phyloP scores from a whole-genome alignment of 805 yeast species.

The Zygosaccharomyces kombuchaensis region DNA sequence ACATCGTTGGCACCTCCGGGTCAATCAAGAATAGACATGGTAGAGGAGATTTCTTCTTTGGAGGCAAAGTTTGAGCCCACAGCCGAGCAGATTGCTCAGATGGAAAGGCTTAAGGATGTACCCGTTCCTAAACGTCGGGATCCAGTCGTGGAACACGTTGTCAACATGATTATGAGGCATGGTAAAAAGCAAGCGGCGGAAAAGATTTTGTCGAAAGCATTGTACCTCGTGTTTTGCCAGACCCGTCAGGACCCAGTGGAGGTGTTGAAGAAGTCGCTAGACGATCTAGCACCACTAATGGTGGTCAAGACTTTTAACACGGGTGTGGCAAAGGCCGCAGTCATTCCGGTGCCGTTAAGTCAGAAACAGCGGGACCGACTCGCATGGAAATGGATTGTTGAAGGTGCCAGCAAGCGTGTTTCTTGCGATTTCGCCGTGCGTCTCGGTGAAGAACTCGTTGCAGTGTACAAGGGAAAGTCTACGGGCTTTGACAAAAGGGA shows the following conservation, averaged over 20 bases:
- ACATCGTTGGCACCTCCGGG: slow-evolving; percentile 42
- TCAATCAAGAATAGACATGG: slow-evolving; percentile 33
- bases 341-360: slow-evolving; percentile 78
- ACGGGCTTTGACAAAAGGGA: slow-evolving; percentile 80
- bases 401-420: slow-evolving; percentile 73
- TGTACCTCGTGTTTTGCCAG: slow-evolving; percentile 61
- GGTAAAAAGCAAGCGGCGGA: slow-evolving; percentile 84
- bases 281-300: slow-evolving; percentile 80
- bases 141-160: slow-evolving; percentile 70
- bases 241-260: slow-evolving; percentile 74
- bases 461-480: slow-evolving; percentile 73
- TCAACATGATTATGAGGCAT: slow-evolving; percentile 85
- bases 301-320: slow-evolving; percentile 71
- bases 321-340: slow-evolving; percentile 77
- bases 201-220: slow-evolving; percentile 65
- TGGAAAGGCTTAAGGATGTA: slow-evolving; percentile 43
- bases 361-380: slow-evolving; percentile 78
- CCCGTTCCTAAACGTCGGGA: slow-evolving; percentile 62
- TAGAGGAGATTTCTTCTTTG: slow-evolving; percentile 26
- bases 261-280: slow-evolving; percentile 68
- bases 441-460: slow-evolving; percentile 80
- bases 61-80: slow-evolving; percentile 49
- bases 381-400: slow-evolving; percentile 89
- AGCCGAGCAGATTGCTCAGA: slow-evolving; percentile 58
- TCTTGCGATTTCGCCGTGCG: slow-evolving; percentile 82